phyloP scores from a whole-genome alignment of 495 filamentous ascomycete genomes.

The Cercophora samala region DNA sequence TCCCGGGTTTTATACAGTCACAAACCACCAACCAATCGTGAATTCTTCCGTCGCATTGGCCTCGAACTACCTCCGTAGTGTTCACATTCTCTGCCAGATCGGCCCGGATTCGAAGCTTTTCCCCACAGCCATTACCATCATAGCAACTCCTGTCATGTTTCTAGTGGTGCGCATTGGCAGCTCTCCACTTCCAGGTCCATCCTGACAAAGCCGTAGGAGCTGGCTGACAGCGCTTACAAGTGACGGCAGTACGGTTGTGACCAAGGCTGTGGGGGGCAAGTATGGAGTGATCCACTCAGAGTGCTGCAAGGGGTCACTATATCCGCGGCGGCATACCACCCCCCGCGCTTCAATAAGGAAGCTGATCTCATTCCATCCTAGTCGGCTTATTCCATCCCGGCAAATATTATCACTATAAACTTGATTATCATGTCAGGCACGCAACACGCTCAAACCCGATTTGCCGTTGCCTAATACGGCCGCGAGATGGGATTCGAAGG shows the following conservation, averaged over 20 bases:
- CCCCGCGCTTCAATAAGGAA: neutral
- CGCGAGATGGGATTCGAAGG: neutral
- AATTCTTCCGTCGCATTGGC: neutral
- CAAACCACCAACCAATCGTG: neutral
- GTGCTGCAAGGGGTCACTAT: neutral
- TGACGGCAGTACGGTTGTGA: neutral
- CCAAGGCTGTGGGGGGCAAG: neutral
- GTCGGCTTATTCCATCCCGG: neutral
- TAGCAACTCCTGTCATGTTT: neutral
- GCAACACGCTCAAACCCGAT: neutral
- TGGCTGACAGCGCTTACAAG: neutral
- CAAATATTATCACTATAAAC: neutral
- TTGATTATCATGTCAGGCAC: neutral
- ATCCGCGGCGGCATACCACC: neutral
- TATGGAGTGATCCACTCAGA: neutral
- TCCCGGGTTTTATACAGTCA: neutral
- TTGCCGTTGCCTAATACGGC: neutral
- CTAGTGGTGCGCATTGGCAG: neutral
- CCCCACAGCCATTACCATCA: neutral
- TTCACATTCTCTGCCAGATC: neutral
- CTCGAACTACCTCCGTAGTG: neutral
- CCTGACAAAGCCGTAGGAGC: neutral
- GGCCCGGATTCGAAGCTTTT: neutral
- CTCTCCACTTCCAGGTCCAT: neutral
- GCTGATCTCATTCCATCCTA: neutral